Percentiles rank a stretch among this genome's conserved stretches.
Evolutionary conservation across 768 basidiomycete genomes (phyloP).

Genomic region (Hydnum rufescens): DNA sequence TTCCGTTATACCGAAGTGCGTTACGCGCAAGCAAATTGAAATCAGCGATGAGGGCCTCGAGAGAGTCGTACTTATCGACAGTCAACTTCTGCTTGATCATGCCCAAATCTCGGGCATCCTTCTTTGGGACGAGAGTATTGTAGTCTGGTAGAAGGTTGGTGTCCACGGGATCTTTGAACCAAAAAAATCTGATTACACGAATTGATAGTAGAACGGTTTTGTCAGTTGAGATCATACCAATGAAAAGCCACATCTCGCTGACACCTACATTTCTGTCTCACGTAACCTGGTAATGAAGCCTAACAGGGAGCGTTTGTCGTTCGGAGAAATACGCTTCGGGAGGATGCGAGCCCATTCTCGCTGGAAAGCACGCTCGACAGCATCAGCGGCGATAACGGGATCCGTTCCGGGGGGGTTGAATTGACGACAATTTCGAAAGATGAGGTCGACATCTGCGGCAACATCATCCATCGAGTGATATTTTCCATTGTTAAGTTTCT

Average conservation of each 20-base stretch:
- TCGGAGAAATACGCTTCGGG: slow-evolving; percentile 51
- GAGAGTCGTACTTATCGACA: slow-evolving; percentile 57
- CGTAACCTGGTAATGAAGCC: slow-evolving; percentile 42
- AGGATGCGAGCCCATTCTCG: slow-evolving; percentile 69
- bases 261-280: slow-evolving; percentile 25
- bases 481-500: slow-evolving; percentile 41
- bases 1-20: slow-evolving; percentile 73
- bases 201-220: slow-evolving; percentile 11
- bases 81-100: slow-evolving; percentile 70
- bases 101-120: slow-evolving; percentile 70
- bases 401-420: slow-evolving; percentile 79
- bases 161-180: slow-evolving; percentile 79
- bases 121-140: slow-evolving; percentile 63
- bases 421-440: slow-evolving; percentile 74
- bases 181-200: slow-evolving; percentile 13
- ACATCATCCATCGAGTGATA: slow-evolving; percentile 75
- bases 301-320: slow-evolving; percentile 64
- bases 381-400: slow-evolving; percentile 49
- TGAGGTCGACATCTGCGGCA: slow-evolving; percentile 55
- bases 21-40: slow-evolving; percentile 76
- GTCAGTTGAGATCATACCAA: slow-evolving; percentile 10
- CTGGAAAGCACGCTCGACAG: slow-evolving; percentile 54
- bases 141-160: slow-evolving; percentile 71
- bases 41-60: slow-evolving; percentile 68
- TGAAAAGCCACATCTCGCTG: slow-evolving; percentile 28